A percentile compares a stretch with the other conserved stretches of the same genome.
Conservation (phyloP, 768 basidiomycete species). For the Rhodotorula diobovata region DNA sequence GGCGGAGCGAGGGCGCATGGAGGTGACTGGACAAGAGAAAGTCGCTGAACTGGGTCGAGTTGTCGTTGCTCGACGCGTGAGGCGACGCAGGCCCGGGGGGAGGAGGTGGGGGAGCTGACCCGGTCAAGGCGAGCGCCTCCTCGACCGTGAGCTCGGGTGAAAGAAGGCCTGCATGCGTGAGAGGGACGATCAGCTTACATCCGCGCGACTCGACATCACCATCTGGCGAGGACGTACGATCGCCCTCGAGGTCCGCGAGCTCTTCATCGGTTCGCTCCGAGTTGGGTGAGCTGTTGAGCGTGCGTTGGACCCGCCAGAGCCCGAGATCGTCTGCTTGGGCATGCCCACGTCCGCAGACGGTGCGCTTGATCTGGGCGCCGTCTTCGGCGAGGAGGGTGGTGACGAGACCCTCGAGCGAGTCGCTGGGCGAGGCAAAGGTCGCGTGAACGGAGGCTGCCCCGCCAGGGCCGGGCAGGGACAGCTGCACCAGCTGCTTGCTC, state of each 20-base stretch:
- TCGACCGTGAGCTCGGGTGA: constrained; percentile 4
- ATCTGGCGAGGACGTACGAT: neutral
- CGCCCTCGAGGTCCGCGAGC: constrained; percentile 59
- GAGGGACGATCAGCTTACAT: neutral
- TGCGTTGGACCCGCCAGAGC: constrained; percentile 37
- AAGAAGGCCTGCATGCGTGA: constrained; percentile 8
- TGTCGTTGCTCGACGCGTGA: constrained; percentile 21
- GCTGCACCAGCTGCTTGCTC: constrained; percentile 32
- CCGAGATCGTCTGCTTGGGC: neutral
- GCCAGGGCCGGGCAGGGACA: constrained; percentile 24
- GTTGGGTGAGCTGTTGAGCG: constrained; percentile 13
- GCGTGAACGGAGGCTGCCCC: constrained; percentile 12
- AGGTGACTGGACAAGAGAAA: constrained; percentile 67
- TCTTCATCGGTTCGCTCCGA: constrained; percentile 63
- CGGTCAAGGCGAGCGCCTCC: constrained; percentile 43
- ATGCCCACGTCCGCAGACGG: constrained; percentile 8
- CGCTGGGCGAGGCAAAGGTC: constrained; percentile 13
- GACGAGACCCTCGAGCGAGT: constrained; percentile 24
- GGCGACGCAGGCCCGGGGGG: constrained; percentile 41
- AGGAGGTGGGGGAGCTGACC: constrained; percentile 55
- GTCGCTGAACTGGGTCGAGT: constrained; percentile 55
- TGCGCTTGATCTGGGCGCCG: constrained; percentile 25
- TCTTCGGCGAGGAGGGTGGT: constrained; percentile 27
- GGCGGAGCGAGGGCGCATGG: constrained; percentile 62
- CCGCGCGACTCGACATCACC: neutral